Conservation (phyloP, 2,329 filamentous ascomycete species). For the Pyricularia sp. region DNA sequence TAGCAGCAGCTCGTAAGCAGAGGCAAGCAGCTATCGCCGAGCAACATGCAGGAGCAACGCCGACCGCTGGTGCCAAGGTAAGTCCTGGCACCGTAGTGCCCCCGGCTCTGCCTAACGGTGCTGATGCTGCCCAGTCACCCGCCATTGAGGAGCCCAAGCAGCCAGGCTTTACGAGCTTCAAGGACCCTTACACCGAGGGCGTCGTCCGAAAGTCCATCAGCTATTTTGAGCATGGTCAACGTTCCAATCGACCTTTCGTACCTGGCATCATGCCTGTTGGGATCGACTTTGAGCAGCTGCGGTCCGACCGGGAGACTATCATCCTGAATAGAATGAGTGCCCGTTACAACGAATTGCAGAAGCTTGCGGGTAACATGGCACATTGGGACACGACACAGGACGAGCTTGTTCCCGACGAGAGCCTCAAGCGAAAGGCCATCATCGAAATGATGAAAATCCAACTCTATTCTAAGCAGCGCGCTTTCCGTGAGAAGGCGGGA, state of each 20-base stretch:
- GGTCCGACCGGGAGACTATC: conserved; percentile 79
- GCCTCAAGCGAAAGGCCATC: conserved; percentile 76
- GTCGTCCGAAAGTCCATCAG: conserved; percentile 53
- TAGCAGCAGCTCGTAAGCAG: conserved; percentile 67
- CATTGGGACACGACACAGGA: conserved; percentile 77
- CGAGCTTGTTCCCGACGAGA: conserved; percentile 61
- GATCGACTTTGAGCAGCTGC: conserved; percentile 75
- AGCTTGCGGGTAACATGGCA: conserved; percentile 74
- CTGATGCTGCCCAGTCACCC: conserved; percentile 24
- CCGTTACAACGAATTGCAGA: conserved; percentile 75
- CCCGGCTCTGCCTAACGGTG: conserved; percentile 22
- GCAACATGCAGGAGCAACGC: conserved; percentile 28
- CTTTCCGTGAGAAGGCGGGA: conserved; percentile 77
- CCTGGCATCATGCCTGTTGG: conserved; percentile 84
- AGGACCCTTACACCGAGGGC: conserved; percentile 57
- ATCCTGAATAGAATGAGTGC: conserved; percentile 85
- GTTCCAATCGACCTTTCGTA: conserved; percentile 69
- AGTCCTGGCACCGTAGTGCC: conserved; percentile 29
- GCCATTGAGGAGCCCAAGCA: conserved; percentile 25
- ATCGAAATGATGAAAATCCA: conserved; percentile 93
- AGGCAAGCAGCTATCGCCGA: conserved; percentile 47
- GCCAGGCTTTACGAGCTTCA: conserved; percentile 61
- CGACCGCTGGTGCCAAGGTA: conserved; percentile 21
- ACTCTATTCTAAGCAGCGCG: conserved; percentile 80
- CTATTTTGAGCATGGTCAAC: conserved; percentile 69